These are phyloP conservation scores for Thermomyces lanuginosus DNA, from an alignment of 2,329 filamentous ascomycete species.

Conservation along the genomic window DNA sequence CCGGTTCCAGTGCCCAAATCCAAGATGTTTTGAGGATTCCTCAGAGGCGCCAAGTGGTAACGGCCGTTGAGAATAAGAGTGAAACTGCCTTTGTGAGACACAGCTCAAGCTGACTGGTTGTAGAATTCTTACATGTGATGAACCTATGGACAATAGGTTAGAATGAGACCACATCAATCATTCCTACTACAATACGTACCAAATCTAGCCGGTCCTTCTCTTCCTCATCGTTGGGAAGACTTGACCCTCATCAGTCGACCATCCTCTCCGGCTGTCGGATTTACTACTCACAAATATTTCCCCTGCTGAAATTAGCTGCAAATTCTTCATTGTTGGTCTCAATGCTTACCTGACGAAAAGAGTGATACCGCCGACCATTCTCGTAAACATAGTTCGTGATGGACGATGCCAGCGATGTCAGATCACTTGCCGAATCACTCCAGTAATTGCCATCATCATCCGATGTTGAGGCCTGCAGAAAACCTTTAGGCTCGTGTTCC, in stretches of 20 bases:
- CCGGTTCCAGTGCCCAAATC: slow-evolving; percentile 4
- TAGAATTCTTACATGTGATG: slow-evolving; percentile 4
- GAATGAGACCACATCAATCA: too few species aligned
- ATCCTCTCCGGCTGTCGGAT: too few species aligned
- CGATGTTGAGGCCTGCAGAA: too few species aligned
- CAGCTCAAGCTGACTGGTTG: background rate
- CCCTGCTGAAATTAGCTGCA: too few species aligned
- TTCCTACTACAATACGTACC: too few species aligned
- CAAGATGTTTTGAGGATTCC: slow-evolving; percentile 3
- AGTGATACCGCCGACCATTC: slow-evolving; percentile 19
- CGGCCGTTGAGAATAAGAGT: slow-evolving; percentile 2
- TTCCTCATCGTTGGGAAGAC: slow-evolving; percentile 4
- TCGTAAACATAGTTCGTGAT: slow-evolving; percentile 12
- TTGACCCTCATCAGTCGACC: too few species aligned
- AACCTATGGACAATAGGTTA: too few species aligned
- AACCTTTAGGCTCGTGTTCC: too few species aligned
- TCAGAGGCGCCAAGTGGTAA: slow-evolving; percentile 4
- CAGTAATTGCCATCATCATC: too few species aligned
- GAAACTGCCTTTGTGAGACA: background rate
- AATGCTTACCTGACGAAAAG: slow-evolving; percentile 10
- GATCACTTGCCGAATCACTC: slow-evolving; percentile 9
- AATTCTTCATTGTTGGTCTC: background rate
- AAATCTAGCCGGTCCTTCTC: slow-evolving; percentile 4
- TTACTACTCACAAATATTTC: too few species aligned
- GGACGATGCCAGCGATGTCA: slow-evolving; percentile 10